phyloP scores from a whole-genome alignment of 352 stramenopile species.

The Globisporangium sylvaticum region DNA sequence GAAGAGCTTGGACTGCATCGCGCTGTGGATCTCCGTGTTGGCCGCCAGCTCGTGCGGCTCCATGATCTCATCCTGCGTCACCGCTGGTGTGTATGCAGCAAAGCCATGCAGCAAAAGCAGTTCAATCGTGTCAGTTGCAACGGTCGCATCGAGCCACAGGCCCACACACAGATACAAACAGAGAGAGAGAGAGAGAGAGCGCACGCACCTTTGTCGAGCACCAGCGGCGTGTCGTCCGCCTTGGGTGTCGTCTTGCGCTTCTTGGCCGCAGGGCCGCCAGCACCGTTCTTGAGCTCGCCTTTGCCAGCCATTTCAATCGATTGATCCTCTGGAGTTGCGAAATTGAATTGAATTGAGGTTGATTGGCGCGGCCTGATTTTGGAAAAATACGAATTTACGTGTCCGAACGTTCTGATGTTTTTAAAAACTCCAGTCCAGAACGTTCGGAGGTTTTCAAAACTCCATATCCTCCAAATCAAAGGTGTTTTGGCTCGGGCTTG shows the following conservation, averaged over 20 bases:
- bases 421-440: too few relatives aligned
- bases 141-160: neutral
- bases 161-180: neutral
- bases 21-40: constrained; percentile 60
- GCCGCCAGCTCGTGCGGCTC: constrained; percentile 53
- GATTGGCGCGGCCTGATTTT: too few relatives aligned
- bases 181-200: neutral
- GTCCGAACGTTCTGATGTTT: too few relatives aligned
- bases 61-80: constrained; percentile 46
- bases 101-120: neutral
- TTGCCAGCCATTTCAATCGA: constrained; percentile 37
- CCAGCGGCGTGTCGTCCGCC: constrained; percentile 32
- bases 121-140: too few relatives aligned
- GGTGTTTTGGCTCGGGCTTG: too few relatives aligned
- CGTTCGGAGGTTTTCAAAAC: too few relatives aligned
- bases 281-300: constrained; percentile 18
- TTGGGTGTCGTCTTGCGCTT: constrained; percentile 45
- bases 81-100: constrained; percentile 8
- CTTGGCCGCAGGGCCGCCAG: constrained; percentile 28
- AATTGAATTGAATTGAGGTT: neutral
- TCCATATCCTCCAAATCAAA: too few relatives aligned
- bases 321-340: neutral
- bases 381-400: too few relatives aligned
- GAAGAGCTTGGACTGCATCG: constrained; percentile 62
- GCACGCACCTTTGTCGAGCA: constrained; percentile 26